Conservation (phyloP, 2,329 filamentous ascomycete genomes). For the Trichoderma cornu-damae region DNA sequence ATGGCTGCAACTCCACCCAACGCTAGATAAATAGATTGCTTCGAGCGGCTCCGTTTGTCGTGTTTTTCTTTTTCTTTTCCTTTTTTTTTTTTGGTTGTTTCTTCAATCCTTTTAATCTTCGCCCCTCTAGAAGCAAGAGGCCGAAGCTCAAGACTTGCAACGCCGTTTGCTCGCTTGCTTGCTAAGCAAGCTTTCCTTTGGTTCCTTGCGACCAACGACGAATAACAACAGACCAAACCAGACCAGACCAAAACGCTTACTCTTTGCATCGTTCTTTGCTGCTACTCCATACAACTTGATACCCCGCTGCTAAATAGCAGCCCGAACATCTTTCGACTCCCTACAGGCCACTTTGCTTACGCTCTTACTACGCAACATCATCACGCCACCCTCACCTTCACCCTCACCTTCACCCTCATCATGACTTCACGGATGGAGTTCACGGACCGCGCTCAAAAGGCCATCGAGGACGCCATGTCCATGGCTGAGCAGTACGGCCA, state of each 20-base stretch:
- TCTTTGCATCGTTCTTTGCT: background rate
- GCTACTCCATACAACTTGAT: background rate
- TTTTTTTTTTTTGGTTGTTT: background rate
- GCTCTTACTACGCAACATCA: background rate
- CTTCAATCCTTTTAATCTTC: background rate
- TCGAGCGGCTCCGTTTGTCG: background rate
- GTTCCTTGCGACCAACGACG: background rate
- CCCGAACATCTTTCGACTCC: background rate
- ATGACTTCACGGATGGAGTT: constrained; percentile 83
- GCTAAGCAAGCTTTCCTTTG: background rate
- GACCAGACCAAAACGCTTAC: background rate
- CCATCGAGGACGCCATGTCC: constrained; percentile 80
- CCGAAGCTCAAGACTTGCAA: constrained; percentile 6
- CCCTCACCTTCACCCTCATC: constrained; percentile 27
- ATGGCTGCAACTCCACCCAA: constrained; percentile 16
- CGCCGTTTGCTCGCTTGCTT: background rate
- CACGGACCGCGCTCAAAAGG: constrained; percentile 86
- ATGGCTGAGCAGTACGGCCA: constrained; percentile 88
- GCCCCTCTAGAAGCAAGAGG: background rate
- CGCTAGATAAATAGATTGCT: constrained; percentile 18
- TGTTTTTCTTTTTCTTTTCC: background rate
- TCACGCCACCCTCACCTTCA: background rate
- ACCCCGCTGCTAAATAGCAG: background rate
- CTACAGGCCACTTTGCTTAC: background rate
- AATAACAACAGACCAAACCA: background rate